These are phyloP conservation scores for Candida buenavistaensis DNA, from an alignment of 1,139 yeast genomes.

Conservation along the genomic window DNA sequence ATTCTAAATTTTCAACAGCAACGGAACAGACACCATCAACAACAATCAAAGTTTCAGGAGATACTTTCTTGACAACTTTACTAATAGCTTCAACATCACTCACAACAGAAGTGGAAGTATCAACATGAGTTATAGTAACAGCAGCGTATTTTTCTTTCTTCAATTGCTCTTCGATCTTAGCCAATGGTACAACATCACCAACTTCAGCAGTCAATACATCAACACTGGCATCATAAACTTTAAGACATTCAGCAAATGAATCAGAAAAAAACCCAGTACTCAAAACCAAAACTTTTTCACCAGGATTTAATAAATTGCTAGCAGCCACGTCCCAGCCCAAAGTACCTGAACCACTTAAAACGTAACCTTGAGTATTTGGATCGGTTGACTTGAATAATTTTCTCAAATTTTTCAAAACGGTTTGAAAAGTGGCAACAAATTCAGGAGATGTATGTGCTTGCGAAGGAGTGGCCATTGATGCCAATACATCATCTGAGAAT, in stretches of 20 bases:
- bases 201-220: constrained; percentile 68
- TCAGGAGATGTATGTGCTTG: constrained; percentile 92
- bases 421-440: constrained; percentile 72
- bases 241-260: constrained; percentile 77
- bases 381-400: constrained; percentile 71
- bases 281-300: constrained; percentile 72
- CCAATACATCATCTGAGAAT: constrained; percentile 76
- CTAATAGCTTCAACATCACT: constrained; percentile 69
- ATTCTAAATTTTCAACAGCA: constrained; percentile 82
- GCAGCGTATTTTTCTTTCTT: constrained; percentile 55
- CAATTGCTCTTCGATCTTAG: constrained; percentile 56
- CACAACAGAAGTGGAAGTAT: constrained; percentile 91
- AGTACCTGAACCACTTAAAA: constrained; percentile 89
- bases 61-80: constrained; percentile 54
- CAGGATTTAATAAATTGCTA: constrained; percentile 68
- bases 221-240: constrained; percentile 68
- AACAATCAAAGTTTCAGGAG: constrained; percentile 79
- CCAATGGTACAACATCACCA: constrained; percentile 70
- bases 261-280: constrained; percentile 95
- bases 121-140: constrained; percentile 90
- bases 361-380: constrained; percentile 70
- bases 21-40: constrained; percentile 96
- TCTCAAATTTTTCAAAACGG: constrained; percentile 66
- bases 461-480: constrained; percentile 83
- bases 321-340: constrained; percentile 93